A percentile compares a stretch with the other conserved stretches of the same genome.
Conservation (phyloP, 2,329 filamentous ascomycete species). For the Grosmannia huntii region DNA sequence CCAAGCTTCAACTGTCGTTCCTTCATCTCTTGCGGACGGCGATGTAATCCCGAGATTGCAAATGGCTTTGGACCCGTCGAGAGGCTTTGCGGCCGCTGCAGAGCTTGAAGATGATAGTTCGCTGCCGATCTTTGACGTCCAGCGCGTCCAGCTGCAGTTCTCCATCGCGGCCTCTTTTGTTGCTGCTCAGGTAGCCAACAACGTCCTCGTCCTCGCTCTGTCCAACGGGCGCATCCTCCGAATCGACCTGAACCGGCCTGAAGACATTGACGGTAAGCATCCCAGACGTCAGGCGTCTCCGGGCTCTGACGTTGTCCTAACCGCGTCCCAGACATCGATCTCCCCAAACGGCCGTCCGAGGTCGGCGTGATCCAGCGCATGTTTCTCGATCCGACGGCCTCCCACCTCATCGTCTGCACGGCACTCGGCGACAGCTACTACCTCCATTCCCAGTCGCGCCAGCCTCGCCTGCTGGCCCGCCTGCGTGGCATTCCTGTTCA, state of each 20-base stretch:
- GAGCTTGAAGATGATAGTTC: slow-evolving; percentile 36
- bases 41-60: background rate
- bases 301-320: too few relatives aligned
- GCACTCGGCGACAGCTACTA: slow-evolving; percentile 94
- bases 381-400: slow-evolving; percentile 95
- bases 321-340: slow-evolving; percentile 67
- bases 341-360: slow-evolving; percentile 85
- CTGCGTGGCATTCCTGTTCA: slow-evolving; percentile 81
- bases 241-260: slow-evolving; percentile 85
- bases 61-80: slow-evolving; percentile 47
- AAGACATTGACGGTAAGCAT: slow-evolving; percentile 75
- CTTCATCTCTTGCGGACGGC: background rate
- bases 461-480: slow-evolving; percentile 68
- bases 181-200: slow-evolving; percentile 91
- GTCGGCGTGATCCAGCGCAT: slow-evolving; percentile 86
- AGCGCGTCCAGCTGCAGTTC: slow-evolving; percentile 87
- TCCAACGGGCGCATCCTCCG: slow-evolving; percentile 85
- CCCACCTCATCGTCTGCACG: slow-evolving; percentile 84
- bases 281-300: background rate
- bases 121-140: slow-evolving; percentile 87
- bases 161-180: slow-evolving; percentile 91
- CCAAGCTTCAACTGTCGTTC: background rate
- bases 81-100: slow-evolving; percentile 52
- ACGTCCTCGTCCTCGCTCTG: slow-evolving; percentile 84
- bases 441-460: slow-evolving; percentile 85